Base-by-base conservation (phyloP, 768 basidiomycete genomes). In the Trametes gibbosa region DNA sequence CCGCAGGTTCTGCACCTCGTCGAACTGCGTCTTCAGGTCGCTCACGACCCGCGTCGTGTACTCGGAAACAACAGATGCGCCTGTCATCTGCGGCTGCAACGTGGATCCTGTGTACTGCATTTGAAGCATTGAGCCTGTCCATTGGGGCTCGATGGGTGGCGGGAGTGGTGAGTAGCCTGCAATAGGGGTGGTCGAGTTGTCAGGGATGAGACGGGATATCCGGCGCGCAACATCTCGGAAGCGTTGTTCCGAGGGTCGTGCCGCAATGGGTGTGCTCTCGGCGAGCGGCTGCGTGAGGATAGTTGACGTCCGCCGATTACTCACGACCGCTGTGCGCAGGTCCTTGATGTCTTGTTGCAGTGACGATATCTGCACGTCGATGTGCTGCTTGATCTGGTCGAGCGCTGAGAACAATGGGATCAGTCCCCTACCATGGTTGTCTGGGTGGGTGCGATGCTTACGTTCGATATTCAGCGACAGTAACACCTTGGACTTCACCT, bases 301-400 rank as follows among this genome's bases (percentile, higher is more conserved):
- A 58, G 84, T 80, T 1, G 87, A 82, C 7, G 81, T 74, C 52
- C 87, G 81, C 25, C 82, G 78, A 61, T 75, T 79, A 54, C 73
- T 77, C 24, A 79, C 70, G 37, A 98, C 84, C 2, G 81, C 77
- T 2, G 79, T 76, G 66, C 85, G 87, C 65, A 98, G 81, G 41
- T 98, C 95, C 65, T 94, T 93, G 73, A 98, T 83, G 59, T 98
- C 95, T 63, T 89, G 87, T 29, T 92, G 85, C 17, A 99, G 77
- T 0, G 77, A 77, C 0, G 90, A 86, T 61, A 99, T 95, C 67
- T 96, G 95, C 2, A 84, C 68, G 68, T 99, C 96, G 65, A 99
- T 95, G 70, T 99, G 96, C 68, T 98, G 94, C 71, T 96, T 98
- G 72, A 99, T 96, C 71, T 98, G 96, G 73, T 99, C 95, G 54